phyloP scores from a whole-genome alignment of 2,329 filamentous ascomycete genomes.

The Aspergillus sp. region DNA sequence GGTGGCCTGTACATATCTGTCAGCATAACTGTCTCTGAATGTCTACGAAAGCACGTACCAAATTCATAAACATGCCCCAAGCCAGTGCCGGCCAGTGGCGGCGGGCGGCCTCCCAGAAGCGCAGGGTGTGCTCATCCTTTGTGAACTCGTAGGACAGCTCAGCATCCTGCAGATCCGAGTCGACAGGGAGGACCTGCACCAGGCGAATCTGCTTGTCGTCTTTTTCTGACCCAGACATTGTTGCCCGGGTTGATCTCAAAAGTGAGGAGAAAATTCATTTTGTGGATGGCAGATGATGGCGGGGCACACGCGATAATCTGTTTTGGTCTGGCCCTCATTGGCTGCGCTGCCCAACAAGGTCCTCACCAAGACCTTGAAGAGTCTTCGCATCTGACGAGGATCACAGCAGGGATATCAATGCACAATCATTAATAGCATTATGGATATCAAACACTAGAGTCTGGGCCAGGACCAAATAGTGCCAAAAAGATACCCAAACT shows the following conservation, averaged over 20 bases:
- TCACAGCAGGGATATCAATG: not conserved
- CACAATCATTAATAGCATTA: not conserved
- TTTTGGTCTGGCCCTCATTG: not conserved
- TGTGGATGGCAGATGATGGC: not conserved
- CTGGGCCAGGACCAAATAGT: not conserved
- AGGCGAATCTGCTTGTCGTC: conserved; percentile 20
- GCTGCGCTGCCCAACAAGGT: too few relatives aligned
- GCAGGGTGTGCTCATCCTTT: conserved; percentile 29
- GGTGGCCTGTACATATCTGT: not conserved
- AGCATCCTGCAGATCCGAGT: conserved; percentile 21
- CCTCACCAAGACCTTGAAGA: too few relatives aligned
- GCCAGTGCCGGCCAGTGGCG: conserved; percentile 31
- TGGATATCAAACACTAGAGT: not conserved
- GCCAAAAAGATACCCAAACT: not conserved
- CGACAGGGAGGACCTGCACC: conserved; percentile 24
- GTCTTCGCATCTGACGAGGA: too few relatives aligned
- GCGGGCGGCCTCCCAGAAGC: conserved; percentile 31
- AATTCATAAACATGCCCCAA: conserved; percentile 35
- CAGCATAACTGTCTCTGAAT: not conserved
- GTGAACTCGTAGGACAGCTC: conserved; percentile 28
- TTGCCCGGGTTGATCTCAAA: not conserved
- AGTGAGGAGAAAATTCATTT: not conserved
- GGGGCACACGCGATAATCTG: not conserved
- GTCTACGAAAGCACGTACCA: conserved; percentile 17
- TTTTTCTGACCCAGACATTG: conserved; percentile 15